Evolutionary conservation across 1,139 yeast genomes (phyloP).

Genomic region (Tardiomyces blankii): DNA sequence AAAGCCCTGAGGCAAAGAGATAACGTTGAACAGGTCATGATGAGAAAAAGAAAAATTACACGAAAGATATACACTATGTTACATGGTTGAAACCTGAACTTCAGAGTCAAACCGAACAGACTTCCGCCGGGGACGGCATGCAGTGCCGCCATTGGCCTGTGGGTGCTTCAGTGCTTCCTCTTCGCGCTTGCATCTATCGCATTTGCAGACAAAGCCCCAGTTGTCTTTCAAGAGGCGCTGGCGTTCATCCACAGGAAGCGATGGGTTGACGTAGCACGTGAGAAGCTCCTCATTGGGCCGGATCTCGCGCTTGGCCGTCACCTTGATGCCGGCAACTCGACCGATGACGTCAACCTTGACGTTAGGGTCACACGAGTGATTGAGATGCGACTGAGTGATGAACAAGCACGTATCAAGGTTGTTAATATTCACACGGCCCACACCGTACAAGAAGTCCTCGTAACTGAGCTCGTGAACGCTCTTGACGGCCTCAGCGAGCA

Average conservation of each 20-base stretch:
- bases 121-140: conserved; percentile 6
- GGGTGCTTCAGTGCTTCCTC: conserved; percentile 14
- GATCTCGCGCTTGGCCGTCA: conserved; percentile 49
- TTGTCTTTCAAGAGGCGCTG: conserved; percentile 59
- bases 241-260: conserved; percentile 50
- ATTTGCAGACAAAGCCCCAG: conserved; percentile 75
- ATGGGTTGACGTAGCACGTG: conserved; percentile 62
- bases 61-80: not conserved
- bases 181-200: conserved; percentile 53
- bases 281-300: conserved; percentile 56
- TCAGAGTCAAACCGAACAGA: conserved; percentile 6
- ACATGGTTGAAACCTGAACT: not conserved
- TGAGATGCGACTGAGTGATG: conserved; percentile 55
- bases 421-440: conserved; percentile 69
- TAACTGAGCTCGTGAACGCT: conserved; percentile 30
- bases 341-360: conserved; percentile 41
- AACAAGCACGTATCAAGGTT: conserved; percentile 56
- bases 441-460: conserved; percentile 45
- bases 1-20: too few species aligned
- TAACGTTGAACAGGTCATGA: too few species aligned
- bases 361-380: conserved; percentile 70
- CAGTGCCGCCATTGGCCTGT: conserved; percentile 2
- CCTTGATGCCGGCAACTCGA: conserved; percentile 45
- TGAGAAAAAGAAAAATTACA: too few species aligned
- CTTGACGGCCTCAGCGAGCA: conserved; percentile 43